Evolutionary conservation across 2,329 filamentous ascomycete species (phyloP).

Genomic region (Botrytis byssoidea): DNA sequence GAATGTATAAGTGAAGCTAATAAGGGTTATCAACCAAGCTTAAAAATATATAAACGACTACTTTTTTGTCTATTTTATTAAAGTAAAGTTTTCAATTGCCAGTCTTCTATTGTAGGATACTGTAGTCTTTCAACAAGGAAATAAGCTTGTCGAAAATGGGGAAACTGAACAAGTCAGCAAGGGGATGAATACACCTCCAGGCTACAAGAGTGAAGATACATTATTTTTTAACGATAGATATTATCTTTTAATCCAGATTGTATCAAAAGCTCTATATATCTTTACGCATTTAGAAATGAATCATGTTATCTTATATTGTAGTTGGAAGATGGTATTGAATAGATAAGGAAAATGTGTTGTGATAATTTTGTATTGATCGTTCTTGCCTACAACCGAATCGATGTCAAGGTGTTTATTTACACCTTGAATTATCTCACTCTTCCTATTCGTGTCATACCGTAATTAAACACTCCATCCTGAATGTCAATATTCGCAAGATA

Average conservation of each 20-base stretch:
- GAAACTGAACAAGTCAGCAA: neutral
- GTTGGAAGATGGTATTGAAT: neutral
- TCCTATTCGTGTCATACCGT: too few relatives aligned
- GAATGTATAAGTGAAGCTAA: neutral
- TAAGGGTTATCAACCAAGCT: neutral
- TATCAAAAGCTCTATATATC: neutral
- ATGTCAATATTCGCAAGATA: neutral
- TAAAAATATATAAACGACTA: neutral
- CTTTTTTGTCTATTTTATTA: too few relatives aligned
- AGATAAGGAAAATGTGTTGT: neutral
- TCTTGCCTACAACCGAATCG: neutral
- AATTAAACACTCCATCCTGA: too few relatives aligned
- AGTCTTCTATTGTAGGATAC: neutral
- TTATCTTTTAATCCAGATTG: neutral
- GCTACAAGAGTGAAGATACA: neutral
- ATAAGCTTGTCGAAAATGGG: neutral
- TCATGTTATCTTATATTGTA: neutral
- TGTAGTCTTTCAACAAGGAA: neutral
- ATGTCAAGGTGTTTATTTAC: neutral
- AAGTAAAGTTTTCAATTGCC: neutral
- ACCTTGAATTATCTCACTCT: neutral
- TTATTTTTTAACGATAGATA: neutral
- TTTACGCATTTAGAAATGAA: neutral
- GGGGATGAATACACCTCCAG: neutral
- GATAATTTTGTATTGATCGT: neutral